Evolutionary conservation across 352 stramenopile species (phyloP).

Genomic region (Pythium biforme): DNA sequence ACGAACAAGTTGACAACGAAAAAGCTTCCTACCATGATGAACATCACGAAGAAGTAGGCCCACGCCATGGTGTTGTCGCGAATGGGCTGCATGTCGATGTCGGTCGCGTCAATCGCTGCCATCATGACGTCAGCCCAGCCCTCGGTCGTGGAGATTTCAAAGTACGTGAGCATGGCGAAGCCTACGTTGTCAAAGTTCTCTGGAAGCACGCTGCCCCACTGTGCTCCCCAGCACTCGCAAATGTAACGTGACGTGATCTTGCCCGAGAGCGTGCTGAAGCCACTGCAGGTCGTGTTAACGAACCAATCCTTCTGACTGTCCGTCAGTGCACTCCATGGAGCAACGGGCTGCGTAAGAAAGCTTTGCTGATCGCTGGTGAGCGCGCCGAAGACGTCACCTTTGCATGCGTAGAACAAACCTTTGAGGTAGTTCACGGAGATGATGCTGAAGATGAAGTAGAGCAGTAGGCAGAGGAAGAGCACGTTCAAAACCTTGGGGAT

Average conservation of each 20-base stretch:
- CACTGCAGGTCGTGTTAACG: slow-evolving; percentile 40
- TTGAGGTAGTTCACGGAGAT: slow-evolving; percentile 94
- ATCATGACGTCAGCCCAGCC: slow-evolving; percentile 93
- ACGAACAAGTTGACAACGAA: slow-evolving; percentile 95
- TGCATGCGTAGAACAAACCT: slow-evolving; percentile 83
- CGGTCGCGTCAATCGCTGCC: slow-evolving; percentile 81
- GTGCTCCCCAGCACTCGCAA: slow-evolving; percentile 57
- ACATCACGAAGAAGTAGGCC: slow-evolving; percentile 87
- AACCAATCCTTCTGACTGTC: slow-evolving; percentile 51
- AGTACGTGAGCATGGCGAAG: slow-evolving; percentile 81
- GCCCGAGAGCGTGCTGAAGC: slow-evolving; percentile 24
- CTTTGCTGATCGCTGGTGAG: slow-evolving; percentile 38
- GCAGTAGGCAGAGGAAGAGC: slow-evolving; percentile 88
- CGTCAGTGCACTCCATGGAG: slow-evolving; percentile 35
- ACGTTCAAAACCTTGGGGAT: slow-evolving; percentile 91
- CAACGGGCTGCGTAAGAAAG: slow-evolving; percentile 45
- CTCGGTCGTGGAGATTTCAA: slow-evolving; percentile 93
- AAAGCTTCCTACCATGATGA: slow-evolving; percentile 92
- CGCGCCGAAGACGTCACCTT: slow-evolving; percentile 50
- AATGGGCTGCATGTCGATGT: slow-evolving; percentile 91
- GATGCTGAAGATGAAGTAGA: slow-evolving; percentile 96
- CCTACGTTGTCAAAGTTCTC: slow-evolving; percentile 89
- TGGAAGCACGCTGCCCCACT: slow-evolving; percentile 46
- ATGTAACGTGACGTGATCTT: slow-evolving; percentile 67
- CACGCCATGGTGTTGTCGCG: slow-evolving; percentile 78